phyloP scores from a whole-genome alignment of 495 filamentous ascomycete species.

The Podospora pseudocomata region DNA sequence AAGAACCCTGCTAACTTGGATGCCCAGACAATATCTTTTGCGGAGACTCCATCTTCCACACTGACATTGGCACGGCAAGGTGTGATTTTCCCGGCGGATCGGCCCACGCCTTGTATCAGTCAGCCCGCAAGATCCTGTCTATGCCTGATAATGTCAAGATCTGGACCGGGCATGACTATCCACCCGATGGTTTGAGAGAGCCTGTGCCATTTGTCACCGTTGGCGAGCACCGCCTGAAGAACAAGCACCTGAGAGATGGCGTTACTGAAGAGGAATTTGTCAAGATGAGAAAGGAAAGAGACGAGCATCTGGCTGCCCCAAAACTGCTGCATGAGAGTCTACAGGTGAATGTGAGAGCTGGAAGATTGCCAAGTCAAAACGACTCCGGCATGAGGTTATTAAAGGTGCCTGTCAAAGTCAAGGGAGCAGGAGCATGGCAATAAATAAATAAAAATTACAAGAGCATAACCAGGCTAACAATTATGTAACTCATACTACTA shows the following conservation, averaged over 20 bases:
- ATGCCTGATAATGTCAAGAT: slow-evolving; percentile 46
- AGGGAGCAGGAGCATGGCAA: background rate
- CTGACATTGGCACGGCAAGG: slow-evolving; percentile 54
- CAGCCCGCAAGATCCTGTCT: slow-evolving; percentile 44
- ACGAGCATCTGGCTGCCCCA: slow-evolving; percentile 46
- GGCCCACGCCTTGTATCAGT: slow-evolving; percentile 43
- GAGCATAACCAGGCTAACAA: background rate
- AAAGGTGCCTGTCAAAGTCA: slow-evolving; percentile 42
- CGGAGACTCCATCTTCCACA: slow-evolving; percentile 59
- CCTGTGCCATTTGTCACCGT: slow-evolving; percentile 49
- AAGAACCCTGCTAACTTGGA: background rate
- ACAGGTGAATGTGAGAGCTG: slow-evolving; percentile 58
- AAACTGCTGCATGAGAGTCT: slow-evolving; percentile 52
- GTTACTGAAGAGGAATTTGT: slow-evolving; percentile 49
- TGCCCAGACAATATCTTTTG: slow-evolving; percentile 51
- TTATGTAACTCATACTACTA: too few species aligned
- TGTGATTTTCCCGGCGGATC: slow-evolving; percentile 59
- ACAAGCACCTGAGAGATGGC: slow-evolving; percentile 50
- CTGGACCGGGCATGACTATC: slow-evolving; percentile 54
- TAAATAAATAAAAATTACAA: background rate
- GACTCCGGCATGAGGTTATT: slow-evolving; percentile 39
- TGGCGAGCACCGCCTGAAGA: slow-evolving; percentile 43
- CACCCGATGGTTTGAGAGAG: slow-evolving; percentile 25
- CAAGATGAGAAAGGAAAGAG: slow-evolving; percentile 42
- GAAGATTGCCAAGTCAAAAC: slow-evolving; percentile 40